These are phyloP conservation scores for Colletotrichum incanum DNA, from an alignment of 2,329 filamentous ascomycete genomes.

Conservation along the genomic window DNA sequence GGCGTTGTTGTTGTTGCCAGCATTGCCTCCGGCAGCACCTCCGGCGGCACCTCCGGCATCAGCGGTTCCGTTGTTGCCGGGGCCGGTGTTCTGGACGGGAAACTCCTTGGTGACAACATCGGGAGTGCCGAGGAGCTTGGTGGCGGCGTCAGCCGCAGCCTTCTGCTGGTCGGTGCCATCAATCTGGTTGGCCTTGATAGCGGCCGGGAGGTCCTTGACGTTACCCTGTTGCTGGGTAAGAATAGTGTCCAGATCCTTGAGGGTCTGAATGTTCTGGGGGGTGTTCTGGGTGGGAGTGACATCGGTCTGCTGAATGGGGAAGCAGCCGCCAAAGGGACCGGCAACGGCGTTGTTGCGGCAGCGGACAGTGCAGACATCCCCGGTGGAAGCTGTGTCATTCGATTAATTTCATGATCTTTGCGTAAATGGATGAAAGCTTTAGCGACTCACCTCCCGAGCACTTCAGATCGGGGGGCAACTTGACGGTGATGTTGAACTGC, in stretches of 20 bases:
- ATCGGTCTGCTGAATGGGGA: slow-evolving; percentile 71
- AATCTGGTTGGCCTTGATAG: slow-evolving; percentile 60
- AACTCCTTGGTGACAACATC: slow-evolving; percentile 49
- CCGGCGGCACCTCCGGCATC: slow-evolving; percentile 3
- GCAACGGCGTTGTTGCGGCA: slow-evolving; percentile 72
- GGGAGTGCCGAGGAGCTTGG: slow-evolving; percentile 53
- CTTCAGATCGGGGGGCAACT: slow-evolving; percentile 64
- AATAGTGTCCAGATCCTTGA: slow-evolving; percentile 61
- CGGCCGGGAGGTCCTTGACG: slow-evolving; percentile 62
- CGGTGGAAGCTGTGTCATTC: slow-evolving; percentile 63
- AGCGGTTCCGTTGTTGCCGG: slow-evolving; percentile 33
- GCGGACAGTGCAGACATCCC: slow-evolving; percentile 72
- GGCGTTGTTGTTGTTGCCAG: neutral
- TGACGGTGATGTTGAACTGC: slow-evolving; percentile 70
- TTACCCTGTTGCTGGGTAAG: slow-evolving; percentile 66
- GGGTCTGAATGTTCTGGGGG: slow-evolving; percentile 62
- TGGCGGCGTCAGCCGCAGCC: slow-evolving; percentile 56
- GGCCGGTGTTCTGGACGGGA: slow-evolving; percentile 45
- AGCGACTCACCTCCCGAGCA: slow-evolving; percentile 66
- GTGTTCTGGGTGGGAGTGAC: slow-evolving; percentile 58
- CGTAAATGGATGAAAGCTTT: neutral
- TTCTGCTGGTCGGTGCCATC: slow-evolving; percentile 51
- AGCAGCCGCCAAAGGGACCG: slow-evolving; percentile 72
- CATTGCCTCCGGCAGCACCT: slow-evolving; percentile 17
- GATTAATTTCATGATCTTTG: neutral